These are phyloP conservation scores for Hypoxylon sp. DNA, from an alignment of 2,329 filamentous ascomycete genomes.

Conservation along the genomic window DNA sequence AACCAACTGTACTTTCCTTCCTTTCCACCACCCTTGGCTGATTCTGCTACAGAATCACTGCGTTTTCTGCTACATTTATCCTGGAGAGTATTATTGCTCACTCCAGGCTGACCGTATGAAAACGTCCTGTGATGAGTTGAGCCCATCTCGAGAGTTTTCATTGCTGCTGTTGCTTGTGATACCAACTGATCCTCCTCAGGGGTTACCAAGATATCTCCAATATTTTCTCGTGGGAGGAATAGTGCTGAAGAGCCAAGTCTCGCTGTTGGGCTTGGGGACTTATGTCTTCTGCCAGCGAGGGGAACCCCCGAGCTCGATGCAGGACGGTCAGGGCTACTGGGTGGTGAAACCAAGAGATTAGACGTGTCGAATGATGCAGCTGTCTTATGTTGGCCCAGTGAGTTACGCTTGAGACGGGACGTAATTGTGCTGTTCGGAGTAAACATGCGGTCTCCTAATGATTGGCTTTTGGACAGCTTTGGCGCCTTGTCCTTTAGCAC, in stretches of 20 bases:
- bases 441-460: constrained; percentile 47
- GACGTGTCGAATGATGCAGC: constrained; percentile 49
- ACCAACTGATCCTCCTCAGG: constrained; percentile 10
- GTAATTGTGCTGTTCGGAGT: constrained; percentile 43
- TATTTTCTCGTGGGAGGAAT: constrained; percentile 10
- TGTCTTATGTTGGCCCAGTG: constrained; percentile 50
- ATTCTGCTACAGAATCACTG: constrained; percentile 32
- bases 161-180: constrained; percentile 22
- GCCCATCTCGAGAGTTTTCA: constrained; percentile 35
- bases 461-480: constrained; percentile 39
- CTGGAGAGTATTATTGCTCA: constrained; percentile 7
- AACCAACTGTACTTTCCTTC: constrained; percentile 58
- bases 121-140: constrained; percentile 14
- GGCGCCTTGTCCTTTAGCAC: constrained; percentile 35
- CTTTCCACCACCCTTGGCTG: constrained; percentile 50
- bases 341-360: constrained; percentile 34
- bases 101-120: constrained; percentile 17
- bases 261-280: constrained; percentile 18
- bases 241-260: constrained; percentile 18
- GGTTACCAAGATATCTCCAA: constrained; percentile 22
- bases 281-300: constrained; percentile 45
- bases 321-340: constrained; percentile 44
- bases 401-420: constrained; percentile 50
- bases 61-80: constrained; percentile 18
- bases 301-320: constrained; percentile 51